Evolutionary conservation across 306 rosid genomes (phyloP).

Genomic region (Luffa acutangula): DNA sequence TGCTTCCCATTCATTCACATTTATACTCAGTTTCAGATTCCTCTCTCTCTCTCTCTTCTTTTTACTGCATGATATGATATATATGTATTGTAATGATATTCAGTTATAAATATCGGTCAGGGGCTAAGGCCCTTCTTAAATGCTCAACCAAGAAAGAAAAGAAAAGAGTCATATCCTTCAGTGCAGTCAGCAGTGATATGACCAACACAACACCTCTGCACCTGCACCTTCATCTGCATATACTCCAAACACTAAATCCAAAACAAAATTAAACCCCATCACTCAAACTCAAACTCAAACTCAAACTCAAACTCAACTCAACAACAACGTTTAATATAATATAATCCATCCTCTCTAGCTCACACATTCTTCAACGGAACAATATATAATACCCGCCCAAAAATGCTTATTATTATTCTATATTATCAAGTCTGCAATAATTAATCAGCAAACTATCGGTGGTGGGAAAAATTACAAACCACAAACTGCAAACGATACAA

Average conservation of each 20-base stretch:
- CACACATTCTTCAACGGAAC: too few relatives aligned
- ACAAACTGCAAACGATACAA: neutral
- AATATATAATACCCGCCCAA: neutral
- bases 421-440: neutral
- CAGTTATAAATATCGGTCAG: constrained; percentile 18
- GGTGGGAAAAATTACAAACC: neutral
- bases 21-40: constrained; percentile 23
- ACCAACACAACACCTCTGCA: constrained; percentile 23
- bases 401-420: neutral
- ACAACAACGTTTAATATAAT: too few relatives aligned
- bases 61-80: neutral
- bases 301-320: too few relatives aligned
- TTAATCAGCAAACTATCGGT: constrained; percentile 3
- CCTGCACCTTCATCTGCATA: constrained; percentile 10
- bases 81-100: neutral
- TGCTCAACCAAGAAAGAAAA: constrained; percentile 1
- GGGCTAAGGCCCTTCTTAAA: constrained; percentile 25
- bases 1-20: constrained; percentile 24
- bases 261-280: neutral
- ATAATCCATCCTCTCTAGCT: too few relatives aligned
- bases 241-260: constrained; percentile 53
- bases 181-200: constrained; percentile 6
- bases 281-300: too few relatives aligned
- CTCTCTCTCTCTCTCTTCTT: constrained; percentile 7
- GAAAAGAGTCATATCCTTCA: neutral